Evolutionary conservation across 78 protist genomes (phyloP), one percentile per base, ranked within the genome.

Genomic region (Dictyostelium brefeldianum): DNA sequence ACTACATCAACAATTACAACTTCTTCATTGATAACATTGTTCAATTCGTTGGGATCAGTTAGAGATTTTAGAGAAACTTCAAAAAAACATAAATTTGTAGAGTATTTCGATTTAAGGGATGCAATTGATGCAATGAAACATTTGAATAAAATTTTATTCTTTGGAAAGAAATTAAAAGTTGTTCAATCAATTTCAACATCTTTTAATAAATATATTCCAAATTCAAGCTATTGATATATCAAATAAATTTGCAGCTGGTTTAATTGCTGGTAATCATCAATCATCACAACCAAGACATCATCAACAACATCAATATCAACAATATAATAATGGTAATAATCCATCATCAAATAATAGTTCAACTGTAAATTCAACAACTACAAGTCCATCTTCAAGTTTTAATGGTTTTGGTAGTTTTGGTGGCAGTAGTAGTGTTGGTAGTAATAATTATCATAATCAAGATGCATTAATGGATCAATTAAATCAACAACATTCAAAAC

Each of bases 31-130:
- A 22, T 57, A 57, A 57, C 67, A 57, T n/a, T 27, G 2, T 97
- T 97, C 65, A 91, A 75, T 31, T 17, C 56, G 8, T 91, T 48
- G 41, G 98, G 98, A 5, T 95, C 84, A 57, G 56, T 97, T 29
- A 89, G 83, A 83, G 98, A 97, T 75, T 89, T 97, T 54, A 11
- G 98, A 14, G 97, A 95, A 56, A 81, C 97, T 3, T 96, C 97
- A 7, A 85, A 96, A 94, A 22, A 65, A 48, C 96, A 80, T 54
- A 89, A 87, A 54, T 97, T 97, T 46, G 80, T 97, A 20, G 98
- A 97, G 62, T 97, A 74, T 43, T 97, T 65, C 74, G 98, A 97
- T 56, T 50, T 80, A 3, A 83, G 98, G 14, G 54, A 90, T 50
- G 98, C 98, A 8, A 92, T 36, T 12, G 69, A 31, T 0, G 98